Evolutionary conservation across 2,329 filamentous ascomycete genomes (phyloP), one percentile per base, ranked within the genome.

Genomic region (Fusarium sp.): DNA sequence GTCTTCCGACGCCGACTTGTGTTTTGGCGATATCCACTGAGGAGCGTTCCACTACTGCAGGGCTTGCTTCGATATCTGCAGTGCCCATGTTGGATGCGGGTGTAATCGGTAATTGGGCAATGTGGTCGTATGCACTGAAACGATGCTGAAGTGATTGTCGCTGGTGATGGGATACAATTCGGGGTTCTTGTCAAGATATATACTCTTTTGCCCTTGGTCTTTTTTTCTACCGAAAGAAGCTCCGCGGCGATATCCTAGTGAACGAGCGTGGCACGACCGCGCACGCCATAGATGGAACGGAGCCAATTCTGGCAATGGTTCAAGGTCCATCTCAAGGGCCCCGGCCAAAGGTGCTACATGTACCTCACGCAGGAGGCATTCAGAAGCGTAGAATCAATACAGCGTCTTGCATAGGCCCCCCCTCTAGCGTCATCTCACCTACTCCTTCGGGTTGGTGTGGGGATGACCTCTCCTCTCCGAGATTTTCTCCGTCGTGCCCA

Each of bases 1-100:
- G 74, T 18, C 81, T 79, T 9, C 81, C 81, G 58, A 82, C 76
- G 18, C 74, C 75, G 62, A 77, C 70, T 2, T 68, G 65, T 13
- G 53, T 44, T 61, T 77, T 77, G 62, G 64, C 60, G 57, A 72
- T 63, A 38, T 76, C 75, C 63, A 68, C 68, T 62, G 60, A 76
- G 56, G 62, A 61, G 44, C 57, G 77, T 72, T 58, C 66, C 64
- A 56, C 65, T 63, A 64, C 71, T 64, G 65, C 72, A 64, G 67
- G 71, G 44, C 62, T 72, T 16, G 77, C 63, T 61, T 78, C 74
- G 50, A 79, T 75, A 61, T 77, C 75, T 31, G 69, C 66, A 42
- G 66, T 74, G 44, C 70, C 74, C 73, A 75, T 73, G 27, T 56
- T 64, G 44, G 14, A 53, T 18, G 49, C 7, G 14, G 29, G 46